Percentiles rank a stretch among this genome's conserved stretches.
These are phyloP conservation scores for Thermothielavioides terrestris DNA, from an alignment of 495 filamentous ascomycete genomes.

Conservation along the genomic window DNA sequence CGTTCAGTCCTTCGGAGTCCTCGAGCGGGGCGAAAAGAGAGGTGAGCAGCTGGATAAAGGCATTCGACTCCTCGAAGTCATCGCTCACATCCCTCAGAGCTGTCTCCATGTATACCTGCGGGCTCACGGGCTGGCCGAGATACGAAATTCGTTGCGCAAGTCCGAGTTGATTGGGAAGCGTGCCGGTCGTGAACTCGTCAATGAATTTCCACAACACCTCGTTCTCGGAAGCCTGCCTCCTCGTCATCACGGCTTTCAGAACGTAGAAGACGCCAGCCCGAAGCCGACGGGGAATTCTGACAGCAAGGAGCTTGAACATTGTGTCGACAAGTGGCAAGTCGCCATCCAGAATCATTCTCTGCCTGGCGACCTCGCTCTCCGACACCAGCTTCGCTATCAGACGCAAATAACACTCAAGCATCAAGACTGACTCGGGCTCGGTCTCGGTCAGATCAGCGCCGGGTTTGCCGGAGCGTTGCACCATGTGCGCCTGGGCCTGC, in stretches of 20 bases:
- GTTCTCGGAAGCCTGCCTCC: constrained; percentile 51
- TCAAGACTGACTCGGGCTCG: constrained; percentile 82
- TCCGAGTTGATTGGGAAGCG: constrained; percentile 30
- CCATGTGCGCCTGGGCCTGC: constrained; percentile 43
- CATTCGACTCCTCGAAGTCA: constrained; percentile 71
- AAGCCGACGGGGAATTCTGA: constrained; percentile 60
- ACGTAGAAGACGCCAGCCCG: constrained; percentile 66
- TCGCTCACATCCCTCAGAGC: constrained; percentile 52
- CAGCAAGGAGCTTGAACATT: constrained; percentile 60
- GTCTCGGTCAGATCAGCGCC: constrained; percentile 46
- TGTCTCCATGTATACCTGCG: constrained; percentile 41
- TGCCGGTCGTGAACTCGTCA: constrained; percentile 63
- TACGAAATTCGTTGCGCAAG: constrained; percentile 27
- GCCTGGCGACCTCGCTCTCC: constrained; percentile 57
- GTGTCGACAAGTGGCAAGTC: constrained; percentile 54
- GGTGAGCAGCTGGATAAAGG: constrained; percentile 67
- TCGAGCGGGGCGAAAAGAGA: constrained; percentile 55
- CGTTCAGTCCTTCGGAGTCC: constrained; percentile 51
- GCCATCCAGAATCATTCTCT: constrained; percentile 58
- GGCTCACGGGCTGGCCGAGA: constrained; percentile 32
- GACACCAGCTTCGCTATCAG: constrained; percentile 70
- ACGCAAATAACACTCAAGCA: constrained; percentile 87
- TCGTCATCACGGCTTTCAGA: constrained; percentile 56
- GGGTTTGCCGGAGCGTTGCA: constrained; percentile 49
- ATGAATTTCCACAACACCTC: constrained; percentile 59